phyloP scores from a whole-genome alignment of 2,329 filamentous ascomycete species.

The Penicillium aurantiogriseum region DNA sequence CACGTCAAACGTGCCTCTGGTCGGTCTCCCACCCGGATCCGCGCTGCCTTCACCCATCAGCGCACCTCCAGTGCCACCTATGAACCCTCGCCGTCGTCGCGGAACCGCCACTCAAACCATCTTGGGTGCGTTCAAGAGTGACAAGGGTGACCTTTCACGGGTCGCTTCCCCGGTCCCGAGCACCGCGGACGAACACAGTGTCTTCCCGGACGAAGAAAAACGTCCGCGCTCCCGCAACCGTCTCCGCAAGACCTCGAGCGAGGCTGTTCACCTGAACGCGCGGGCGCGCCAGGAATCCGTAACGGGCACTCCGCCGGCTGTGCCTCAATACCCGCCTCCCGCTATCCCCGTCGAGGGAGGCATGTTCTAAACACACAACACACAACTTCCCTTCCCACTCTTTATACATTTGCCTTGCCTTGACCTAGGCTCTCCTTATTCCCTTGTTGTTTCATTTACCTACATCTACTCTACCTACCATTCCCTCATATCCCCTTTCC shows the following conservation, averaged over 20 bases:
- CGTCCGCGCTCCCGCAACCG: conserved; percentile 34
- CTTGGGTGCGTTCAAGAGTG: conserved; percentile 38
- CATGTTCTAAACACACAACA: conserved; percentile 38
- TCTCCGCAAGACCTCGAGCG: conserved; percentile 38
- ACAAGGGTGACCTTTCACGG: conserved; percentile 33
- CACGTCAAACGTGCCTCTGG: conserved; percentile 59
- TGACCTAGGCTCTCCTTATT: conserved; percentile 1
- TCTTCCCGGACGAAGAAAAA: conserved; percentile 38
- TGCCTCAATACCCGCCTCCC: conserved; percentile 35
- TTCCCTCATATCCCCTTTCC: background rate
- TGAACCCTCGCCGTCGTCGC: conserved; percentile 59
- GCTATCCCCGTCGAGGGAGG: conserved; percentile 34
- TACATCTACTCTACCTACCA: conserved; percentile 5
- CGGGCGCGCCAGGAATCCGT: conserved; percentile 45
- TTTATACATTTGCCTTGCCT: background rate
- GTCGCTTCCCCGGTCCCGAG: conserved; percentile 23
- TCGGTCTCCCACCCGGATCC: conserved; percentile 57
- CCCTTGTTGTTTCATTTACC: conserved; percentile 6
- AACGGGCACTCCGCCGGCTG: conserved; percentile 28
- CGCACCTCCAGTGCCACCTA: conserved; percentile 55
- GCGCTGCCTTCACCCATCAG: conserved; percentile 53
- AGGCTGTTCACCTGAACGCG: conserved; percentile 46
- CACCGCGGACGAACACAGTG: conserved; percentile 19
- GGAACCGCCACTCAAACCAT: conserved; percentile 46
- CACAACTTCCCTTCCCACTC: background rate